Base-by-base conservation (phyloP, 345 rosid genomes). In the Pistacia integerrima region DNA sequence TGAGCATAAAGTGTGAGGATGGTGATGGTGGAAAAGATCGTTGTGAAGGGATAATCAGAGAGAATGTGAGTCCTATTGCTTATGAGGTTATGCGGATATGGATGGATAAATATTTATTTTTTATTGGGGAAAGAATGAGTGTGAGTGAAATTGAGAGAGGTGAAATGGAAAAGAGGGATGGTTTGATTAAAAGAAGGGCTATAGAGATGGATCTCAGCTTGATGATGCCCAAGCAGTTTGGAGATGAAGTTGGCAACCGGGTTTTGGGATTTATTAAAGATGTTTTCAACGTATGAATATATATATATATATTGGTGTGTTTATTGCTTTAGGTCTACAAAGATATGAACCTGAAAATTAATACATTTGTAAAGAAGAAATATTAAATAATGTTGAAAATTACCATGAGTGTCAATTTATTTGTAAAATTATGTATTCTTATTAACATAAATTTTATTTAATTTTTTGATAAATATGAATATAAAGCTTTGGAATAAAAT, bases 161-260 rank as follows among this genome's bases (percentile, higher is more conserved):
- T 60, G 63, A 52, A 38, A 8, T 74, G 78, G 77, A 74, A 61
- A 74, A 69, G 70, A 79, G 82, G 64, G 82, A 74, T 30, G 48
- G 65, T 33, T 59, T 74, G 78, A 62, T 79, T 12, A 79, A 79
- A 74, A 62, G 64, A 13, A 74, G 58, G 12, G 77, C 82, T 3
- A 35, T 74, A 18, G 82, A 68, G 63, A 74, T 79, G 74, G 78
- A 79, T 44, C 64, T 79, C 48, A 58, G 82, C 63, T 63, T 78
- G 8, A 74, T 46, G 51, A 57, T 78, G 76, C 81, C 81, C 2
- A 2, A 38, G 59, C 73, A 72, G 25, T 78, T 78, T 55, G 81
- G 81, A 44, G 59, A 78, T 18, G 68, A 72, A 28, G 72, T 78
- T 30, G 72, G 76, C 9, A 57, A 78, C 44, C 68, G 76, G 30